Base-by-base conservation (phyloP, 306 rosid genomes). In the Sophora flavescens region DNA sequence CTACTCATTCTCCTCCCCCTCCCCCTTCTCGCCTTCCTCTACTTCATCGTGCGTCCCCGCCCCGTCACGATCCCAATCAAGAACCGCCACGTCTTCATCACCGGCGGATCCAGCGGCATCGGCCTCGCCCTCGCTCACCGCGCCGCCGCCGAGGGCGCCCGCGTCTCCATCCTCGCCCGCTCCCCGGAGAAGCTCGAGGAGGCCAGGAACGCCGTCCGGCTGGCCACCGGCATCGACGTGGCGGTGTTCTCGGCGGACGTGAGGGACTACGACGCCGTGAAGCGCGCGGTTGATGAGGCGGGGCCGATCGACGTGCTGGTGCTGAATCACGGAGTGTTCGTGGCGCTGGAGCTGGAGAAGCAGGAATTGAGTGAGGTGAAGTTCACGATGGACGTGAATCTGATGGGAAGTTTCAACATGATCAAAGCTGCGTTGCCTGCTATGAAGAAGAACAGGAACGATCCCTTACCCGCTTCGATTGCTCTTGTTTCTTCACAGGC, bases 71-170 rank as follows among this genome's bases (percentile, higher is more conserved):
- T 95, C 81, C 93, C 92, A 0, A 80, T 95, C 78, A 88, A 87
- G 75, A 90, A 88, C 63, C 98, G 98, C 48, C 98, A 95, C 51
- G 95, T 95, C 3, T 95, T 95, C 88, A 90, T 95, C 84, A 92
- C 98, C 6, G 96, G 98, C 1, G 97, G 97, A 75, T 95, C 98
- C 6, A 95, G 97, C 61, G 98, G 98, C 50, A 95, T 95, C 74
- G 98, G 98, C 0, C 96, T 95, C 4, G 96, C 97, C 38, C 85
- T 94, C 47, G 97, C 98, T 1, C 95, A 85, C 80, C 93, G 57
- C 12, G 98, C 98, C 13, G 95, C 96, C 2, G 28, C 81, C 5
- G 93, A 88, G 74, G 98, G 97, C 9, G 96, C 97, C 4, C 88
- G 89, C 4, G 97, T 94, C 74, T 92, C 97, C 50, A 90, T 92